Evolutionary conservation across 495 filamentous ascomycete genomes (phyloP).

Genomic region (Hypoxylon fragiforme): DNA sequence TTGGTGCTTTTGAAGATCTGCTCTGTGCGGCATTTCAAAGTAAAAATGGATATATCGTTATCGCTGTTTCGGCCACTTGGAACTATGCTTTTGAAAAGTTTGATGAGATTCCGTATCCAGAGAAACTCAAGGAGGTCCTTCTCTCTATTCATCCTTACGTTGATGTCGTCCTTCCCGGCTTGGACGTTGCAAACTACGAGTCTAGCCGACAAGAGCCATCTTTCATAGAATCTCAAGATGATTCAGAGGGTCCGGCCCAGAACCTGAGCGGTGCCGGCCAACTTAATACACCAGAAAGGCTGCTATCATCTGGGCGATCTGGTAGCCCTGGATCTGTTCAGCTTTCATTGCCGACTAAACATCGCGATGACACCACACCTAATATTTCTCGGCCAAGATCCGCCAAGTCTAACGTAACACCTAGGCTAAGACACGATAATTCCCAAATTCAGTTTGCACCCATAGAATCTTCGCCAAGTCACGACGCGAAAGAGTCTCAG

Average conservation of each 20-base stretch:
- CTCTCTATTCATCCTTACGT: constrained; percentile 43
- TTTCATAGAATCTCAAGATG: constrained; percentile 60
- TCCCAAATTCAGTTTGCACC: constrained; percentile 76
- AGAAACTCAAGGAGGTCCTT: constrained; percentile 45
- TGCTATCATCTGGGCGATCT: constrained; percentile 29
- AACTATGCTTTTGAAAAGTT: constrained; percentile 45
- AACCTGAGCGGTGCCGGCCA: constrained; percentile 24
- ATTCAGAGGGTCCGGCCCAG: constrained; percentile 32
- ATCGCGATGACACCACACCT: constrained; percentile 35
- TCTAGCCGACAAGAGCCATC: constrained; percentile 34
- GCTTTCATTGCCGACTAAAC: constrained; percentile 29
- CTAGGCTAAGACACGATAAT: constrained; percentile 68
- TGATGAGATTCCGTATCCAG: constrained; percentile 46
- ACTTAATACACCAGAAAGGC: constrained; percentile 21
- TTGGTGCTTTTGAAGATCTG: constrained; percentile 44
- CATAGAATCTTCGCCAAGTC: constrained; percentile 58
- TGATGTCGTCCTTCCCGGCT: constrained; percentile 46
- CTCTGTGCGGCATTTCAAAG: constrained; percentile 49
- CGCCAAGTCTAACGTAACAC: constrained; percentile 29
- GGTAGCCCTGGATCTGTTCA: constrained; percentile 36
- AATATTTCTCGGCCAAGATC: constrained; percentile 28
- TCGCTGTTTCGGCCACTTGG: constrained; percentile 46
- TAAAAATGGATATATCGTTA: constrained; percentile 49
- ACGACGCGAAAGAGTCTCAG: constrained; percentile 58
- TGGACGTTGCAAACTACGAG: constrained; percentile 39